These are phyloP conservation scores for Bathelium albidoporum DNA, from an alignment of 495 filamentous ascomycete species.

Conservation along the genomic window DNA sequence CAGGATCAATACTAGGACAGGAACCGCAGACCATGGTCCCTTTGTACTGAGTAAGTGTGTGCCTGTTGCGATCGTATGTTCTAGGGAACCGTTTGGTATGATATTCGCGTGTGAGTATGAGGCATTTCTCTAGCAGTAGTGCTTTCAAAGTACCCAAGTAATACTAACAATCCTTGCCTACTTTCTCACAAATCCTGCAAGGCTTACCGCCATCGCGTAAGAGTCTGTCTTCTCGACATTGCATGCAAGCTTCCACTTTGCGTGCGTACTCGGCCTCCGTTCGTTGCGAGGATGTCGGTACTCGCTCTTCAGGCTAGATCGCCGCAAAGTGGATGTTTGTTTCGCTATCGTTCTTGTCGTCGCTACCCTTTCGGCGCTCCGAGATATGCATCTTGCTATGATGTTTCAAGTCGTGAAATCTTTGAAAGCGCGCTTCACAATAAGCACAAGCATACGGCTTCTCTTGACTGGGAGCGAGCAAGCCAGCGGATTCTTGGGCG, in stretches of 20 bases:
- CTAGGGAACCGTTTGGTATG: slow-evolving; percentile 13
- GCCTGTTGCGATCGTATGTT: slow-evolving; percentile 9
- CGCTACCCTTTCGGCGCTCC: not conserved
- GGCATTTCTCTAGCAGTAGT: slow-evolving; percentile 19
- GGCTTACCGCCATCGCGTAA: not conserved
- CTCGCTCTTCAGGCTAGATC: not conserved
- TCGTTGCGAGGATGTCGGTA: not conserved
- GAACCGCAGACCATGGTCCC: slow-evolving; percentile 16
- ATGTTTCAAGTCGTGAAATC: not conserved
- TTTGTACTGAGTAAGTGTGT: slow-evolving; percentile 14
- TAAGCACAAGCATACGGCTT: not conserved
- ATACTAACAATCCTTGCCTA: not conserved
- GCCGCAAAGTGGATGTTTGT: not conserved
- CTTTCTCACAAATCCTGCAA: not conserved
- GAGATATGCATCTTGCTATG: not conserved
- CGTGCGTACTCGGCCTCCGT: not conserved
- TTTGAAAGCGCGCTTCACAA: not conserved
- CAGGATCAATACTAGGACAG: slow-evolving; percentile 6
- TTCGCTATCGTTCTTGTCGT: not conserved
- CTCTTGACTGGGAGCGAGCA: not conserved
- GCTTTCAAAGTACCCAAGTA: not conserved
- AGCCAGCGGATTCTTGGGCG: not conserved
- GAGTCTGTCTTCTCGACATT: not conserved
- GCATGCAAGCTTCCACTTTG: not conserved
- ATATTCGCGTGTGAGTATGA: slow-evolving; percentile 15